Percentiles rank a stretch among this genome's conserved stretches.
These are phyloP conservation scores for Rhododendron kiyosumense DNA, from an alignment of 148 eudicot species.

Conservation along the genomic window DNA sequence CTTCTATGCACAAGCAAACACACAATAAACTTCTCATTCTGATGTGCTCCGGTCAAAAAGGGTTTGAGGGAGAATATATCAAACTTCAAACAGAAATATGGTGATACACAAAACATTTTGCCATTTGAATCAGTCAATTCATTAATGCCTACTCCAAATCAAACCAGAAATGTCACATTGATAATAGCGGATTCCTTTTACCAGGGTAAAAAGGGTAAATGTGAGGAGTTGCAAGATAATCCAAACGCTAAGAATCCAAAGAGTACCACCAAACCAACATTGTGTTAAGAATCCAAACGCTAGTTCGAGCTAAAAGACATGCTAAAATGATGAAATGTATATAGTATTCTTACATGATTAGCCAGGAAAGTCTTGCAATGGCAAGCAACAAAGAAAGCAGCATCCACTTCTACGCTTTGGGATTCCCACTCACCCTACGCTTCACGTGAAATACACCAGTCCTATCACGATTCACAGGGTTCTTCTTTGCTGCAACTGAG, in stretches of 20 bases:
- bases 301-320: not conserved
- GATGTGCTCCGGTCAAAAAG: not conserved
- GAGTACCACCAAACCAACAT: not conserved
- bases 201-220: too few relatives aligned
- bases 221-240: not conserved
- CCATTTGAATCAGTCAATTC: not conserved
- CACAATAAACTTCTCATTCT: not conserved
- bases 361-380: not conserved
- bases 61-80: not conserved
- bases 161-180: not conserved
- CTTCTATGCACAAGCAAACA: not conserved
- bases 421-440: conserved; percentile 64
- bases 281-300: not conserved
- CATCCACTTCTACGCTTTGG: conserved; percentile 46
- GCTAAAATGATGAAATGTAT: not conserved
- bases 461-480: conserved; percentile 53
- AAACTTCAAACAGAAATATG: not conserved
- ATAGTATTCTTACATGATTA: conserved; percentile 1
- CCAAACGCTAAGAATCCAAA: not conserved
- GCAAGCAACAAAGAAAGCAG: not conserved
- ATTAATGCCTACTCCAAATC: not conserved
- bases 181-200: not conserved
- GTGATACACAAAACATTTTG: not conserved
- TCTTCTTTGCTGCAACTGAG: conserved; percentile 71
- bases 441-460: conserved; percentile 58